Percentiles rank a stretch among this genome's conserved stretches.
phyloP scores from a whole-genome alignment of 331 rosid species.

The Phaseolus coccineus region DNA sequence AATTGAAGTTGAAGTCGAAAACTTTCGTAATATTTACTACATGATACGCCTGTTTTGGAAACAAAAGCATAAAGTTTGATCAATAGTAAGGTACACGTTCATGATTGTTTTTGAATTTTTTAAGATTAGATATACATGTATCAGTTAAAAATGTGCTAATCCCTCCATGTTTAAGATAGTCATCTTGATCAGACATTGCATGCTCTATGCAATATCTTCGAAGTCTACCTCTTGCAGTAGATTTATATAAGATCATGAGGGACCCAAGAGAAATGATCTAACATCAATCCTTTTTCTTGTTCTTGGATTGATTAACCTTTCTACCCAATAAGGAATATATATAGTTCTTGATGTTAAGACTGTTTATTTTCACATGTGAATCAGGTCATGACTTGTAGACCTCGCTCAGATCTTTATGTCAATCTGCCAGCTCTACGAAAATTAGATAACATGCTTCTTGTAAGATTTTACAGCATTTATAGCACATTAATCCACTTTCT shows the following conservation, averaged over 20 bases:
- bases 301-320: slow-evolving; percentile 6
- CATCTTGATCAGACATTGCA: background rate
- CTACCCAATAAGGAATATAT: background rate
- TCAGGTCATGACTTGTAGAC: slow-evolving; percentile 94
- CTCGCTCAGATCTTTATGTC: slow-evolving; percentile 88
- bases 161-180: background rate
- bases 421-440: slow-evolving; percentile 91
- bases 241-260: background rate
- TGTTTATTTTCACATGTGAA: slow-evolving; percentile 32
- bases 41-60: background rate
- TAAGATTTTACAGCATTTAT: slow-evolving; percentile 54
- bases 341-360: background rate
- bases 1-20: background rate
- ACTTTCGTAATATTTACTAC: background rate
- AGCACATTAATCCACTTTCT: slow-evolving; percentile 8
- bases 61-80: background rate
- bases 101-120: background rate
- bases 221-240: background rate
- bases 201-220: background rate
- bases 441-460: slow-evolving; percentile 96
- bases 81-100: background rate
- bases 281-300: background rate
- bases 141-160: background rate
- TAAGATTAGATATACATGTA: background rate
- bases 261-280: background rate